Base-by-base conservation (phyloP, 306 rosid genomes). In the Cyamopsis tetragonoloba region DNA sequence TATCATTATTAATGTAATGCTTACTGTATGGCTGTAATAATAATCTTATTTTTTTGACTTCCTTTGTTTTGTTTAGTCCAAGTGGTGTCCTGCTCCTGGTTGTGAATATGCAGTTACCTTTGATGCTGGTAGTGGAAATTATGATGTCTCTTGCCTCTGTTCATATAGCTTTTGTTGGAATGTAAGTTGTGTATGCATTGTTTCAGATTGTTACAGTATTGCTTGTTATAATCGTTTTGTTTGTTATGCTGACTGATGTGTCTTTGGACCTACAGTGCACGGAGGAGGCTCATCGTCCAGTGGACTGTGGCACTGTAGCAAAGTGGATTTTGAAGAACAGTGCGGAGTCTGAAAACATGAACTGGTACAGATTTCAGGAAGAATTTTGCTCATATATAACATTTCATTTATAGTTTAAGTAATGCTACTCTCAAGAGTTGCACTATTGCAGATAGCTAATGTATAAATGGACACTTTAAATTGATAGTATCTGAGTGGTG, bases 41-140 rank as follows among this genome's bases (percentile, higher is more conserved):
- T 64, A 46, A 61, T 38, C 18, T 77, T 14, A n/a, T 62, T 24
- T 34, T 9, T 60, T 8, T 20, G 4, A 4, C 55, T 68, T 51
- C 10, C 32, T 73, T 63, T 77, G 2, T 43, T 55, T 61, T 81
- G 68, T 57, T 37, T 72, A 89, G 97, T 86, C 89, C 71, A 91
- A 91, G 80, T 91, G 97, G 97, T 91, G 97, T 79, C 97, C 97
- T 34, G 91, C 89, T 69, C 97, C 97, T 44, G 97, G 96, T 62
- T 91, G 97, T 72, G 97, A 91, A 54, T 81, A 79, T 81, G 97
- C 96, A 6, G 95, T 91, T 62, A 85, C 88, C 62, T 91, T 84
- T 79, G 84, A 88, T 78, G 88, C 84, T 62, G 97, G 97, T 51
- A 81, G 89, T 62, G 89, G 87, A 83, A 89, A 81, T 81, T 93